A percentile compares a stretch with the other conserved stretches of the same genome.
phyloP scores from a whole-genome alignment of 2,329 filamentous ascomycete species.

The Arthrinium phaeospermum region DNA sequence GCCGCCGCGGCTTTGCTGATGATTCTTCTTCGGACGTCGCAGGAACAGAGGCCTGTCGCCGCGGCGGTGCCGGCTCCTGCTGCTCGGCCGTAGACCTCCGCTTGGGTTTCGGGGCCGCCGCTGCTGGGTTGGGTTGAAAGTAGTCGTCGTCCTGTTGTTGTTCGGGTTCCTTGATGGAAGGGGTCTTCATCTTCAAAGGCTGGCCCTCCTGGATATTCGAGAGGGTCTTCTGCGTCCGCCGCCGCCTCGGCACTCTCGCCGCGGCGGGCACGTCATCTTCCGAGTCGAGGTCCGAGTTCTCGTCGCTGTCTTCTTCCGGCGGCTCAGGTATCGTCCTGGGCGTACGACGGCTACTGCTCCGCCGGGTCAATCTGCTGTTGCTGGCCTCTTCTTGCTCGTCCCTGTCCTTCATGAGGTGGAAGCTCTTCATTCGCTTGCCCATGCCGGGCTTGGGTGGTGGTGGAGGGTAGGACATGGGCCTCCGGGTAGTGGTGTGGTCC shows the following conservation, averaged over 20 bases:
- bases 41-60: neutral
- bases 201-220: neutral
- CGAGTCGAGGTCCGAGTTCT: neutral
- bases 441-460: neutral
- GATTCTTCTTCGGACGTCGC: neutral
- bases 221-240: neutral
- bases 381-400: neutral
- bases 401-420: conserved; percentile 5
- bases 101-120: neutral
- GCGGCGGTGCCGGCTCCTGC: neutral
- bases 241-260: neutral
- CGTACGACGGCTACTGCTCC: neutral
- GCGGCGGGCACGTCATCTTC: neutral
- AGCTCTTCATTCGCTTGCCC: conserved; percentile 1
- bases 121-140: neutral
- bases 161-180: neutral
- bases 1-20: neutral
- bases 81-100: neutral
- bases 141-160: neutral
- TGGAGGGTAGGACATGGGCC: neutral
- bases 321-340: conserved; percentile 3
- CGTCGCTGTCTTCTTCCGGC: neutral
- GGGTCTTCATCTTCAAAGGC: neutral
- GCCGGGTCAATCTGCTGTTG: neutral
- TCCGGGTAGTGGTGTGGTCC: neutral